Evolutionary conservation across 805 yeast species (phyloP).

Genomic region (Candida pini): DNA sequence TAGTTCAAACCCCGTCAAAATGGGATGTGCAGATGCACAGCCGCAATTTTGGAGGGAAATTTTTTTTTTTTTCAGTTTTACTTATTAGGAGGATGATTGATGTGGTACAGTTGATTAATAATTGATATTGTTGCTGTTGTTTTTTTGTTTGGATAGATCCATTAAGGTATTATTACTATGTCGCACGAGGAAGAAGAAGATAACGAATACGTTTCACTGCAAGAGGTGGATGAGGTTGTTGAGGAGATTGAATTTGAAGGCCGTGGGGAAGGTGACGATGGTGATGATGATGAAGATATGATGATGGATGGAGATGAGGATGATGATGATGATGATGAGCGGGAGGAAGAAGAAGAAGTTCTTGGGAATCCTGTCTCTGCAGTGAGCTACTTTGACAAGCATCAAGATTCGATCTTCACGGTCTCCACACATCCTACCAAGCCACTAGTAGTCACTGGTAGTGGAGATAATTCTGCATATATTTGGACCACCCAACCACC

Average conservation of each 20-base stretch:
- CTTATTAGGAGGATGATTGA: no score
- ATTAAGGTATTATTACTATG: no score
- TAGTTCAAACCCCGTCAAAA: no score
- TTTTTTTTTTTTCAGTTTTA: no score
- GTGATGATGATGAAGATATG: conserved; percentile 3
- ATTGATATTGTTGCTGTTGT: no score
- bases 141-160: no score
- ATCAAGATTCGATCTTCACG: conserved; percentile 79
- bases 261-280: conserved; percentile 30
- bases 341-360: conserved; percentile 43
- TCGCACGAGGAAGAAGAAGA: conserved; percentile 15
- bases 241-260: conserved; percentile 37
- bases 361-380: conserved; percentile 86
- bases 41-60: no score
- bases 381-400: conserved; percentile 85
- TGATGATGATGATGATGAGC: conserved; percentile 34
- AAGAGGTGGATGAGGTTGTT: conserved; percentile 30
- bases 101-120: no score
- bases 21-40: no score
- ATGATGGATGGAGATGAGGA: conserved; percentile 31
- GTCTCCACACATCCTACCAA: conserved; percentile 78
- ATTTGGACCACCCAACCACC: conserved; percentile 94
- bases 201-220: conserved; percentile 22
- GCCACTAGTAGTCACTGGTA: conserved; percentile 88
- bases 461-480: conserved; percentile 87